Conservation (phyloP, 805 yeast genomes). For the Metschnikowia sp. region DNA sequence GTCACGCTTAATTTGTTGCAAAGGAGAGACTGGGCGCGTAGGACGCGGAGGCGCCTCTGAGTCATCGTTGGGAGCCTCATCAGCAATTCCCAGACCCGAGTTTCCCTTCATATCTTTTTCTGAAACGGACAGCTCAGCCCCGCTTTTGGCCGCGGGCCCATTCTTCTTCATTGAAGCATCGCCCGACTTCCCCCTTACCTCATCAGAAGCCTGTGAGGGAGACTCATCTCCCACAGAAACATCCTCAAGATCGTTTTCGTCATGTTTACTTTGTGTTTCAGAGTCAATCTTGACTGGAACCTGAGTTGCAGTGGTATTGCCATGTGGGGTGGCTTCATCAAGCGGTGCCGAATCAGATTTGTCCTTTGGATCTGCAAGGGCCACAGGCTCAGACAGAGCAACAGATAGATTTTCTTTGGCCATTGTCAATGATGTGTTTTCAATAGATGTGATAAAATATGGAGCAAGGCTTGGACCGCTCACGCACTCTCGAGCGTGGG, state of each 20-base stretch:
- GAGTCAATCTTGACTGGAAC: no score
- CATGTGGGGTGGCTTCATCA: no score
- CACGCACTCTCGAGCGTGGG: neutral
- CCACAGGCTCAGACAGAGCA: slow-evolving; percentile 35
- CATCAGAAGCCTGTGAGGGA: no score
- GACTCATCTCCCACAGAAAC: neutral
- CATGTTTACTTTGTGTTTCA: neutral
- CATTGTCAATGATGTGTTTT: neutral
- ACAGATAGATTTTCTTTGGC: slow-evolving; percentile 26
- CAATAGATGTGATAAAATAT: no score
- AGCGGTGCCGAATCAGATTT: no score
- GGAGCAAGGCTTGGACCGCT: no score
- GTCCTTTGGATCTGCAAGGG: slow-evolving; percentile 9
- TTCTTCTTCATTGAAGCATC: no score
- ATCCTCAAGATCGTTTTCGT: slow-evolving; percentile 6
- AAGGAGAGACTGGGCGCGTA: slow-evolving; percentile 61
- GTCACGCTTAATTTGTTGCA: slow-evolving; percentile 51
- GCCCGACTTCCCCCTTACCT: no score
- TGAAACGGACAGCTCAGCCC: neutral
- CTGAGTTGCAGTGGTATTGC: no score
- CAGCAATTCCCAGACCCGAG: neutral
- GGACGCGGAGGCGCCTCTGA: slow-evolving; percentile 36
- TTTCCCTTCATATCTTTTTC: neutral
- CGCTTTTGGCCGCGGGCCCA: no score
- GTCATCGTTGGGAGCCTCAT: neutral